Conservation (phyloP, 192 early-diverging fungal genomes). For the Rhizophagus clarus region DNA sequence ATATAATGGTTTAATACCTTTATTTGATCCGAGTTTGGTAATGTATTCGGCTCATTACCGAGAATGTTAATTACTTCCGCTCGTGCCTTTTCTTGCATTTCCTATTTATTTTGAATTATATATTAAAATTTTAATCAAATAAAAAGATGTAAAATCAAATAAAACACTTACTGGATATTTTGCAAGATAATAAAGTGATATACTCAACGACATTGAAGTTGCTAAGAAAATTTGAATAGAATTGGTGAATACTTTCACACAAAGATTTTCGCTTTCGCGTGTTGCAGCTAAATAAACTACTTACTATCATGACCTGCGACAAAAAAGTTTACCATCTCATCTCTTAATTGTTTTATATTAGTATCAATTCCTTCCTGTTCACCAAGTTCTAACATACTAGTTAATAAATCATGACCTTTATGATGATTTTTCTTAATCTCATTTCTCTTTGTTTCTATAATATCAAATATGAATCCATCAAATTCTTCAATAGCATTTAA, state of each 20-base stretch:
- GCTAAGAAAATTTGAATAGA: not conserved
- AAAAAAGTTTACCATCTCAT: not conserved
- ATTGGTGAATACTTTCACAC: not conserved
- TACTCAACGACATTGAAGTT: not conserved
- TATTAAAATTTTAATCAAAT: not conserved
- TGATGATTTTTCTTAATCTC: not conserved
- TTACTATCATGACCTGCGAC: not conserved
- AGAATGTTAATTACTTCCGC: not conserved
- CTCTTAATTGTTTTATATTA: not conserved
- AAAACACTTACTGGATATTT: not conserved
- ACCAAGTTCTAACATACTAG: not conserved
- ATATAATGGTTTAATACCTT: not conserved
- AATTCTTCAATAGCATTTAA: not conserved
- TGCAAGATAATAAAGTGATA: not conserved
- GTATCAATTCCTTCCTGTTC: not conserved
- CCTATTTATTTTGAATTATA: not conserved
- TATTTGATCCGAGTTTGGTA: not conserved
- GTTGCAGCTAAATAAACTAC: not conserved
- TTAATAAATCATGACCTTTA: not conserved
- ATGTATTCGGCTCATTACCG: not conserved
- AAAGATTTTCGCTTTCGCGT: not conserved
- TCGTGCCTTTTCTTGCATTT: slow-evolving; percentile 2
- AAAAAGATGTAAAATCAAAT: too few relatives aligned
- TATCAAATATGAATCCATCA: not conserved
- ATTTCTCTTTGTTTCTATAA: not conserved